Evolutionary conservation across 768 basidiomycete species (phyloP).

Genomic region (Naganishia onofrii): DNA sequence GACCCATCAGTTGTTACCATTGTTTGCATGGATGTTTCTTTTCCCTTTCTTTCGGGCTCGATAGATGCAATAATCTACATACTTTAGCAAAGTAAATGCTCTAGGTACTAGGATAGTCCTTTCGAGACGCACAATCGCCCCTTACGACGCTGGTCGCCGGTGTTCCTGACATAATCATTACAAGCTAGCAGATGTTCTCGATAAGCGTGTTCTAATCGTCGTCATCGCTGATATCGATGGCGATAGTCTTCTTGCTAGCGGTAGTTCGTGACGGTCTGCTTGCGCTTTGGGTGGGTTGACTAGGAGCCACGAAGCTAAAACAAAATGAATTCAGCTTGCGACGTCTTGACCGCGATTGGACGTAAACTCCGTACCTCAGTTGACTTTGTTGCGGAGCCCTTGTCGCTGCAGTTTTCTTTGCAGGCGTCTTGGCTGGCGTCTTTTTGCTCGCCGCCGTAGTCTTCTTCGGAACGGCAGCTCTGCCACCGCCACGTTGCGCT

Average conservation of each 20-base stretch:
- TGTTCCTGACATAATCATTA: background rate
- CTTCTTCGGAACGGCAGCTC: slow-evolving; percentile 32
- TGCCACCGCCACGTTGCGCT: slow-evolving; percentile 34
- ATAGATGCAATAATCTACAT: slow-evolving; percentile 4
- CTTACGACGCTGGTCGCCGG: background rate
- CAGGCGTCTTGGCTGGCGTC: slow-evolving; percentile 55
- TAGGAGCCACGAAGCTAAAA: slow-evolving; percentile 24
- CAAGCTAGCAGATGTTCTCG: background rate
- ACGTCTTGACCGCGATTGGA: background rate
- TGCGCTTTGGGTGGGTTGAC: background rate
- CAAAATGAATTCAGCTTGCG: background rate
- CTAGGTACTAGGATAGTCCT: background rate
- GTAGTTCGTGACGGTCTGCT: slow-evolving; percentile 27
- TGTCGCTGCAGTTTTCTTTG: slow-evolving; percentile 59
- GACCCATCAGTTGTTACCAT: slow-evolving; percentile 22
- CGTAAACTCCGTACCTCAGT: slow-evolving; percentile 20
- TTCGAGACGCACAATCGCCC: background rate
- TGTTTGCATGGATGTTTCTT: slow-evolving; percentile 18
- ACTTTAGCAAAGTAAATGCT: background rate
- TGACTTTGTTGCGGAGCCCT: slow-evolving; percentile 52
- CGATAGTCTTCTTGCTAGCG: slow-evolving; percentile 21
- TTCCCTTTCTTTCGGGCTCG: background rate
- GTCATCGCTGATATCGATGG: slow-evolving; percentile 20
- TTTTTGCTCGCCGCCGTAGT: slow-evolving; percentile 41
- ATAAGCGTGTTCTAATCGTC: slow-evolving; percentile 8